Base-by-base conservation (phyloP, 1,139 yeast genomes). In the Nematodospora anomalae region DNA sequence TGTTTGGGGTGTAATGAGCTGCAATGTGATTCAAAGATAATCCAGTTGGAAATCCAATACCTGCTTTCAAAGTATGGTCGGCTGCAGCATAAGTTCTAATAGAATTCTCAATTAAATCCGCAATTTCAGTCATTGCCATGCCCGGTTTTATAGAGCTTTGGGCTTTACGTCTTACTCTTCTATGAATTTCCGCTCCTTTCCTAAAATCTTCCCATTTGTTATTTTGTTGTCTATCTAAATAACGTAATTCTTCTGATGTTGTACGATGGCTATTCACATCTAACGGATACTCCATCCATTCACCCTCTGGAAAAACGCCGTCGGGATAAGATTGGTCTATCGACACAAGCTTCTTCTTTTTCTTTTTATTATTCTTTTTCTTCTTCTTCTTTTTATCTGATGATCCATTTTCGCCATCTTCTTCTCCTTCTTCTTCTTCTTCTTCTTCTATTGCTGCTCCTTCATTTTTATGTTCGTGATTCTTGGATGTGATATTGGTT, bases 31-130 rank as follows among this genome's bases (percentile, higher is more conserved):
- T 94, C 46, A 90, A 65, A 1, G 96, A 87, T 35, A 94, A 75
- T 38, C 99, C 99, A 8, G 97, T 89, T 30, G 99, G 99, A 72
- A 92, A 92, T 2, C 97, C 99, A 52, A 90, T 79, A 28, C 99
- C 99, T 9, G 90, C 94, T 35, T 61, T 64, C 42, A 77, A 73
- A 35, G 81, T 74, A 36, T 80, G 81, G 47, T 83, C 82, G 34
- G 76, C 80, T 32, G 71, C 81, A 11, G 92, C 76, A 50, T 84
- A 79, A 3, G 80, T 76, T 51, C 97, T 75, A 2, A 87, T 84
- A 1, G 92, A 78, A 55, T 88, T 79, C 60, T 94, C 99, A 54
- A 92, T 85, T 46, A 83, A 69, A 55, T 92, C 88, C 11, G 96
- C 97, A 49, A 94, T 79, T 45, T 89, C 96, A 23, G 79, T 83